Base-by-base conservation (phyloP, 148 eudicot genomes). In the Agrostemma githago region DNA sequence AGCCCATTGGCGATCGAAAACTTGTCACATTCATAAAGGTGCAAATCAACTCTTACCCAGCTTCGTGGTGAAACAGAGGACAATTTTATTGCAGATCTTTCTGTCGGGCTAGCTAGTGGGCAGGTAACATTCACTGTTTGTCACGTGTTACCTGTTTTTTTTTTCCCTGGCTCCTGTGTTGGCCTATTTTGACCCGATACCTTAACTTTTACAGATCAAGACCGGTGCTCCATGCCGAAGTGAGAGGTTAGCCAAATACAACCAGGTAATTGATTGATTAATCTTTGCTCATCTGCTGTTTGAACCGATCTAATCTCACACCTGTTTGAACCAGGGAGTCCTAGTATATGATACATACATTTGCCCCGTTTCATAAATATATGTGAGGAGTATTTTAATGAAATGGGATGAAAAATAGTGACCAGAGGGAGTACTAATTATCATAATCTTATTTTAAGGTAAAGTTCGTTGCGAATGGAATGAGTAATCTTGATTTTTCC, bases 171-270 rank as follows among this genome's bases (percentile, higher is more conserved):
- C 5, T 48, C 62, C 51, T 11, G 76, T 58, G 63, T 70, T 17
- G 72, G 54, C 39, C 66, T 5, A 43, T 5, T 48, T 44, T 78
- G 72, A 80, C 66, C 34, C 16, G 60, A 57, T 3, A 46, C 51
- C 75, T 51, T 63, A 62, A n/a, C 57, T 14, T 71, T 38, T 72
- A 57, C 78, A 94, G 98, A 94, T 94, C 82, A 94, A 94, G 84
- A 94, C 98, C 0, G 98, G 98, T 74, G 98, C 98, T 86, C 98
- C 98, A 79, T 94, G 98, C 86, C 83, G 98, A 77, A 91, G 98
- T 74, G 98, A 94, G 89, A 87, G 98, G 66, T 75, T 94, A 78
- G 97, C 98, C 75, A 94, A 94, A 82, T 94, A 94, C 82, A 91
- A 94, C 78, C 98, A 94, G 98, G 98, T 94, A 83, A 64, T 51